Percentiles rank a stretch among this genome's conserved stretches.
phyloP scores from a whole-genome alignment of 1,139 yeast species.

The Kodamaea ohmeri region DNA sequence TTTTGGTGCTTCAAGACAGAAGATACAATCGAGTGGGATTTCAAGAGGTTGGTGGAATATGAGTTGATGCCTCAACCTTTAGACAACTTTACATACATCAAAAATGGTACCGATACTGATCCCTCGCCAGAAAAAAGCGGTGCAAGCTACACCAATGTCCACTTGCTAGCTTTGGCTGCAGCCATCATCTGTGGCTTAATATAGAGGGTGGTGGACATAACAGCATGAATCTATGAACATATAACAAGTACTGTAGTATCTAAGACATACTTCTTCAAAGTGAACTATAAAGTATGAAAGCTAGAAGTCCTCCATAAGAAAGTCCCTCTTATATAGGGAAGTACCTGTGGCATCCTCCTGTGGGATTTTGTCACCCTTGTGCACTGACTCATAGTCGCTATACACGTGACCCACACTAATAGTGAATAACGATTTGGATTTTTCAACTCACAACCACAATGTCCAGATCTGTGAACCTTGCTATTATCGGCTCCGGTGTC shows the following conservation, averaged over 20 bases:
- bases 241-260: no score
- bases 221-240: no score
- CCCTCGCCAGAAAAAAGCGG: slow-evolving; percentile 7
- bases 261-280: no score
- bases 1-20: slow-evolving; percentile 74
- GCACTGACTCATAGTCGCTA: no score
- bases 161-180: background rate
- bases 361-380: no score
- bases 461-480: slow-evolving; percentile 63
- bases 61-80: slow-evolving; percentile 64
- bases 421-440: background rate
- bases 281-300: no score
- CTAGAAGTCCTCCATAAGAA: no score
- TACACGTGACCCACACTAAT: no score
- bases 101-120: slow-evolving; percentile 36
- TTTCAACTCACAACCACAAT: slow-evolving; percentile 1
- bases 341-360: no score
- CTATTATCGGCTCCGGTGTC: slow-evolving; percentile 88
- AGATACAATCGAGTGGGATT: slow-evolving; percentile 62
- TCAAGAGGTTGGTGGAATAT: slow-evolving; percentile 45
- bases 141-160: background rate
- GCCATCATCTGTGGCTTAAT: no score
- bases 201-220: no score
- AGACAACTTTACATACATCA: slow-evolving; percentile 38
- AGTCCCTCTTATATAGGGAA: no score